phyloP scores from a whole-genome alignment of 75 land plant genomes.

The Pinus albicaulis region DNA sequence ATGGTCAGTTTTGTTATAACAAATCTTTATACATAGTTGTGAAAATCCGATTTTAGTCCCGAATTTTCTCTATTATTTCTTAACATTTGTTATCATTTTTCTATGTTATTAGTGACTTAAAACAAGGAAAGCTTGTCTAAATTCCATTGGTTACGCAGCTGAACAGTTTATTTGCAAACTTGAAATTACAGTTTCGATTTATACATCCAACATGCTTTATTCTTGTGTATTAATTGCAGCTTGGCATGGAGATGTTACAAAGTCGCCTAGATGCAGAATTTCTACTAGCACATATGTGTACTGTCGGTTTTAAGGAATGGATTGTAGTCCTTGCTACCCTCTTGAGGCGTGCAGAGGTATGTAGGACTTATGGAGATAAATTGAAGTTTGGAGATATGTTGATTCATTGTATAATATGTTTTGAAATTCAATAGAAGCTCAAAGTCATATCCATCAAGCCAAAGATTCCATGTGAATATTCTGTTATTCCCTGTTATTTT shows the following conservation, averaged over 20 bases:
- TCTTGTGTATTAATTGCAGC: slow-evolving; percentile 42
- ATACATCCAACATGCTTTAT: neutral
- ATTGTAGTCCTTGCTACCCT: slow-evolving; percentile 97
- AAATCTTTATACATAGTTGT: too few relatives aligned
- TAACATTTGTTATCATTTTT: neutral
- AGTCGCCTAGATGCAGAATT: slow-evolving; percentile 95
- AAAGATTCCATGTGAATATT: too few relatives aligned
- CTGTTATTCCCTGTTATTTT: too few relatives aligned
- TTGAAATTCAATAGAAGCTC: neutral
- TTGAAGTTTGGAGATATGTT: neutral
- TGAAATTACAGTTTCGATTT: neutral
- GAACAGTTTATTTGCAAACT: neutral
- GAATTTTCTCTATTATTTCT: neutral
- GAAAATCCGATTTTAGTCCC: too few relatives aligned
- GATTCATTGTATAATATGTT: neutral
- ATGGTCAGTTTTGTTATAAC: too few relatives aligned
- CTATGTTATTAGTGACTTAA: neutral
- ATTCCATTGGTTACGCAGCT: neutral
- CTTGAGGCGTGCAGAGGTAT: slow-evolving; percentile 87
- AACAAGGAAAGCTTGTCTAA: neutral
- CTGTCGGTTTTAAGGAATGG: slow-evolving; percentile 98
- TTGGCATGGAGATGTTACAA: slow-evolving; percentile 84
- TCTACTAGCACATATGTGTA: slow-evolving; percentile 95
- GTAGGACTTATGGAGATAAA: neutral
- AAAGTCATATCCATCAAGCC: too few relatives aligned